Conservation (phyloP, 1,284 basidiomycete genomes). For the Coniferiporia sulphurascens region DNA sequence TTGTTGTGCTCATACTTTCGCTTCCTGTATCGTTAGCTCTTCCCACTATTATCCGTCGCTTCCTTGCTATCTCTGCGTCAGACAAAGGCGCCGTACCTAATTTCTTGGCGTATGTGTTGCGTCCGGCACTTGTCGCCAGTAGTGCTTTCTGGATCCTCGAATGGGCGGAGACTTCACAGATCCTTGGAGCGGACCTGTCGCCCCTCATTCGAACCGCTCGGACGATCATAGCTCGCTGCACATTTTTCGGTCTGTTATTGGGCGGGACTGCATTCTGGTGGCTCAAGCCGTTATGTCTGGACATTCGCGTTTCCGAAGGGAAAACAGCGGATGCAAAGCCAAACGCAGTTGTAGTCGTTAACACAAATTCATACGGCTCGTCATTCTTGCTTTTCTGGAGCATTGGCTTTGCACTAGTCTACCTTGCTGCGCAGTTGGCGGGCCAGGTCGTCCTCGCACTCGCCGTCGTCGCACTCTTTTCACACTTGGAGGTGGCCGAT, state of each 20-base stretch:
- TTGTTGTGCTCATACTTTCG: slow-evolving; percentile 49
- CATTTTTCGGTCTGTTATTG: slow-evolving; percentile 47
- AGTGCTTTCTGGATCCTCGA: slow-evolving; percentile 76
- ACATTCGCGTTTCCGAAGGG: slow-evolving; percentile 34
- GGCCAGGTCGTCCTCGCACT: slow-evolving; percentile 77
- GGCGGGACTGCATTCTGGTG: slow-evolving; percentile 66
- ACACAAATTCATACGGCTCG: slow-evolving; percentile 87
- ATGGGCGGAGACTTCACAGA: slow-evolving; percentile 58
- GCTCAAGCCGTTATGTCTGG: slow-evolving; percentile 65
- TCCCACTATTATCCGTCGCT: slow-evolving; percentile 53
- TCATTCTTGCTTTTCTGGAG: slow-evolving; percentile 81
- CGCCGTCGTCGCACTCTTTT: slow-evolving; percentile 58
- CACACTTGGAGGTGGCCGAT: slow-evolving; percentile 76
- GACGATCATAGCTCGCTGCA: slow-evolving; percentile 57
- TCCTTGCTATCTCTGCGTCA: slow-evolving; percentile 66
- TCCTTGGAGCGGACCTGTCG: slow-evolving; percentile 38
- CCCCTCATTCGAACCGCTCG: slow-evolving; percentile 44
- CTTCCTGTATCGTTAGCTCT: slow-evolving; percentile 53
- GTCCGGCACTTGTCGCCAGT: slow-evolving; percentile 54
- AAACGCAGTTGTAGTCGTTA: slow-evolving; percentile 59
- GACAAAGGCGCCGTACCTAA: slow-evolving; percentile 67
- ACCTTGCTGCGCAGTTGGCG: slow-evolving; percentile 69
- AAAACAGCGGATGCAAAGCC: slow-evolving; percentile 17
- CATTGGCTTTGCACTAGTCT: slow-evolving; percentile 60
- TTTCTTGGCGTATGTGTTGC: slow-evolving; percentile 57